A percentile compares a stretch with the other conserved stretches of the same genome.
Evolutionary conservation across 1,284 basidiomycete genomes (phyloP).

Genomic region (Schizopora paradoxa): DNA sequence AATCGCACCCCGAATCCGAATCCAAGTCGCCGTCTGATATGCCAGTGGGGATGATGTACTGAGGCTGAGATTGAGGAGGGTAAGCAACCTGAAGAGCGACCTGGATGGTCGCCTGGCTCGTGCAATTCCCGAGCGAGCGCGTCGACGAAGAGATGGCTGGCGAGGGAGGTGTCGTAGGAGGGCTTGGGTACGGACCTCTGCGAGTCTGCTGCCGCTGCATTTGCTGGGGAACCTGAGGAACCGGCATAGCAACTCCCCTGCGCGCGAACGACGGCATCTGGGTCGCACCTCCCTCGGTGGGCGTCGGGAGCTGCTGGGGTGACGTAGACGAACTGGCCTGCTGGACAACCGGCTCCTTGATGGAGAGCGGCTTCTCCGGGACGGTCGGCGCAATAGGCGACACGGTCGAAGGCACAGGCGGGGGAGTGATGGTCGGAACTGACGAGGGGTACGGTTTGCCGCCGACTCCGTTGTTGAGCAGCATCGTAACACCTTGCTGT

Average conservation of each 20-base stretch:
- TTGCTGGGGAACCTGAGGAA: too few relatives aligned
- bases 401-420: too few relatives aligned
- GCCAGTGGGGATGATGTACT: too few relatives aligned
- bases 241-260: not conserved
- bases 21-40: conserved; percentile 3
- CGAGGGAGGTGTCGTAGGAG: not conserved
- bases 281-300: conserved; percentile 9
- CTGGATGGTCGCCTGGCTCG: not conserved
- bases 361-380: too few relatives aligned
- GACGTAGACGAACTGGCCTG: too few relatives aligned
- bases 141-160: not conserved
- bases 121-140: not conserved
- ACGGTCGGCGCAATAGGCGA: too few relatives aligned
- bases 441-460: too few relatives aligned
- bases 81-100: not conserved
- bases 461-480: conserved; percentile 8
- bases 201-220: not conserved
- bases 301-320: conserved; percentile 11
- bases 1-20: not conserved
- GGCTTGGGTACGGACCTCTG: conserved; percentile 2
- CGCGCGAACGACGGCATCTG: conserved; percentile 3
- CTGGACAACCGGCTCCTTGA: too few relatives aligned
- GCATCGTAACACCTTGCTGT: conserved; percentile 8
- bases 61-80: too few relatives aligned
- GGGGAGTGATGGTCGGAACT: not conserved